These are phyloP conservation scores for Rehmannia glutinosa DNA, from an alignment of 257 asterid genomes.

Conservation along the genomic window DNA sequence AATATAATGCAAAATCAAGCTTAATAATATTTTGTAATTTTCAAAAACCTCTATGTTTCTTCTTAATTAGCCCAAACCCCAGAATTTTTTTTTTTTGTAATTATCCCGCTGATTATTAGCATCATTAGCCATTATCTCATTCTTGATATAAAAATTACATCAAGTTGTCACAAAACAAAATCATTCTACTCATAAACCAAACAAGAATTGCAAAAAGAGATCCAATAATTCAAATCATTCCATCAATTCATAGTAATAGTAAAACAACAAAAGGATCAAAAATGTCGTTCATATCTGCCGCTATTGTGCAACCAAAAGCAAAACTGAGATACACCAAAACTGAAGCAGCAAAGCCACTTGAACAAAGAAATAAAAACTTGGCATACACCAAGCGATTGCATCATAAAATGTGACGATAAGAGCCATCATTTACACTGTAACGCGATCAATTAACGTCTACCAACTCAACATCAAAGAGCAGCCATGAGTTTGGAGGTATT, in stretches of 20 bases:
- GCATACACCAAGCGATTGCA: no score
- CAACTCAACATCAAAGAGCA: conserved; percentile 88
- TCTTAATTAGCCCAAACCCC: no score
- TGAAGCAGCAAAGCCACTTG: conserved; percentile 5
- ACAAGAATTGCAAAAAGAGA: no score
- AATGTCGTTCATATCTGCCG: neutral
- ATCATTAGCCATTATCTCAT: no score
- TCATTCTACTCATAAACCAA: neutral
- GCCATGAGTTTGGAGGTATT: conserved; percentile 85
- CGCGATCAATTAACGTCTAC: conserved; percentile 46
- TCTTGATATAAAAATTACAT: no score
- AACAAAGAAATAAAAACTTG: no score
- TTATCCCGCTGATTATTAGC: no score
- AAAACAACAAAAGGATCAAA: neutral
- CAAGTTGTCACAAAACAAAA: neutral
- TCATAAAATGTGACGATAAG: neutral
- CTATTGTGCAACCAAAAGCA: conserved; percentile 2
- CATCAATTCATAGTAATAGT: neutral
- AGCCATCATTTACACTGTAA: neutral
- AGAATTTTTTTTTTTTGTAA: no score
- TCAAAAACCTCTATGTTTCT: no score
- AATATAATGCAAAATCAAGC: no score
- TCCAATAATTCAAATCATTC: neutral
- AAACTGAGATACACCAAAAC: conserved; percentile 17
- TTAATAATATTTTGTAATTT: no score